Percentiles rank a stretch among this genome's conserved stretches.
Conservation (phyloP, 805 yeast genomes). For the Hanseniaspora lachancei region DNA sequence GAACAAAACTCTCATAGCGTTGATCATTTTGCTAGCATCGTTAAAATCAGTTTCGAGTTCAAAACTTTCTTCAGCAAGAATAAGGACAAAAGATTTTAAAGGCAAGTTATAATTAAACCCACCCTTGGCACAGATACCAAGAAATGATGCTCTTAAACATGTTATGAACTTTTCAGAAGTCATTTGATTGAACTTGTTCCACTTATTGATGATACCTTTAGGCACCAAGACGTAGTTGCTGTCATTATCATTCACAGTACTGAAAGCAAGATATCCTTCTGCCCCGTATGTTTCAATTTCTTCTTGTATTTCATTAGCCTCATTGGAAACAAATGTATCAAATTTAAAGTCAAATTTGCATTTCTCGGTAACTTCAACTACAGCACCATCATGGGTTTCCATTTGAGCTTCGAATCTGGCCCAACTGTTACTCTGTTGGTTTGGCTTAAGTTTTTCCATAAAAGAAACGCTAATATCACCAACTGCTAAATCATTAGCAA, state of each 20-base stretch:
- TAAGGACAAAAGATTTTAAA: constrained; percentile 46
- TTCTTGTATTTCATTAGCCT: not conserved
- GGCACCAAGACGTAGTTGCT: not conserved
- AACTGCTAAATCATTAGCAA: not conserved
- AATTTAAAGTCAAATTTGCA: not conserved
- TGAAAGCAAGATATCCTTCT: not conserved
- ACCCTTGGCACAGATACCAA: constrained; percentile 9
- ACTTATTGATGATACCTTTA: not conserved
- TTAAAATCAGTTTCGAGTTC: constrained; percentile 14
- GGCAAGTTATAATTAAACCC: constrained; percentile 29
- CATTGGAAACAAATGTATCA: not conserved
- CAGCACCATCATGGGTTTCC: not conserved
- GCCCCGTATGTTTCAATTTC: not conserved
- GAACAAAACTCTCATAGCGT: not conserved
- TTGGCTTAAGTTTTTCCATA: constrained; percentile 48
- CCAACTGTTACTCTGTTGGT: not conserved
- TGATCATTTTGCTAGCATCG: constrained; percentile 10
- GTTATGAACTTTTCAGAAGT: constrained; percentile 1
- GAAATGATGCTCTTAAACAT: constrained; percentile 2
- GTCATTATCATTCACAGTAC: constrained; percentile 7
- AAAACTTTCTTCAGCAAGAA: constrained; percentile 25
- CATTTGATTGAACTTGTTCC: constrained; percentile 1
- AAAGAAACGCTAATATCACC: constrained; percentile 83
- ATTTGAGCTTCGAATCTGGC: not conserved
- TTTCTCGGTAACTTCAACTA: not conserved